These are phyloP conservation scores for Penicillium sp. DNA, from an alignment of 2,329 filamentous ascomycete genomes.

Conservation along the genomic window DNA sequence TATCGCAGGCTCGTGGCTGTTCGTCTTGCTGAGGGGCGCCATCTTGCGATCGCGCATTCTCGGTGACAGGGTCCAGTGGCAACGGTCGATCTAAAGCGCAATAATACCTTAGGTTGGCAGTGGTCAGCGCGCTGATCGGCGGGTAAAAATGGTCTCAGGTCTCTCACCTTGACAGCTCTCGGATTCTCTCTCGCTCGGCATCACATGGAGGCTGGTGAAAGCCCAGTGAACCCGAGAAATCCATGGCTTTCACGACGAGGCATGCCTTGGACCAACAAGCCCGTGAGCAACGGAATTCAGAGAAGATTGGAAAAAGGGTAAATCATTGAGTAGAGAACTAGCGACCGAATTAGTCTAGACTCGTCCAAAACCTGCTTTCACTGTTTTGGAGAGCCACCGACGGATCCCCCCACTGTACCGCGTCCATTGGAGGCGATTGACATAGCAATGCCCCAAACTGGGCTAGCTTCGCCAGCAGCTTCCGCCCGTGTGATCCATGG, in stretches of 20 bases:
- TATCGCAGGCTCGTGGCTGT: background rate
- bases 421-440: constrained; percentile 1
- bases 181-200: constrained; percentile 17
- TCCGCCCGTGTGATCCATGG: background rate
- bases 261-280: constrained; percentile 4
- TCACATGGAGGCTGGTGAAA: constrained; percentile 8
- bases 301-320: background rate
- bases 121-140: constrained; percentile 3
- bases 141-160: background rate
- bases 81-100: constrained; percentile 6
- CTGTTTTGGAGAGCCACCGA: background rate
- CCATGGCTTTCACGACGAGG: constrained; percentile 6
- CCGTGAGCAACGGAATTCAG: background rate
- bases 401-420: background rate
- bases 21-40: constrained; percentile 9
- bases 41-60: background rate
- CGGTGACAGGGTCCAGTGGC: background rate
- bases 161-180: constrained; percentile 18
- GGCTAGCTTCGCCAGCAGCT: background rate
- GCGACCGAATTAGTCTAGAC: background rate
- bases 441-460: background rate
- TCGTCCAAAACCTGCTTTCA: constrained; percentile 5
- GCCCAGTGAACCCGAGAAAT: constrained; percentile 9
- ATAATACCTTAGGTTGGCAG: constrained; percentile 14
- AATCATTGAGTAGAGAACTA: background rate